Percentiles rank a stretch among this genome's conserved stretches.
Conservation (phyloP, 257 asterid genomes). For the Plantago major region DNA sequence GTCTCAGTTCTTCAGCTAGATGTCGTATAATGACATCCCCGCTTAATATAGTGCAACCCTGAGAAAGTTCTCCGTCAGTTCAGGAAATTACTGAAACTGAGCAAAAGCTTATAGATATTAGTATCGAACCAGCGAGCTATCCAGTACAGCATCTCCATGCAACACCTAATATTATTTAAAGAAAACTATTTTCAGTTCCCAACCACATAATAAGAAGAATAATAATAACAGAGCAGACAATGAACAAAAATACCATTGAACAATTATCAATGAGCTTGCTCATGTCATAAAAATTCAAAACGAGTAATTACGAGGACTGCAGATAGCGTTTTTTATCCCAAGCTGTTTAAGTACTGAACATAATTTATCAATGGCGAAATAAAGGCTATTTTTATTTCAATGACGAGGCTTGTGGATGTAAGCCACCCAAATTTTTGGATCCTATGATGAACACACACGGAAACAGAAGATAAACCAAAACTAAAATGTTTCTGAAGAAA, state of each 20-base stretch:
- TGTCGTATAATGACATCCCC: constrained; percentile 90
- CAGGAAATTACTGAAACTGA: constrained; percentile 11
- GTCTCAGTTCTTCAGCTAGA: constrained; percentile 76
- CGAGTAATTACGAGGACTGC: too few relatives aligned
- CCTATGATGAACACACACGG: too few relatives aligned
- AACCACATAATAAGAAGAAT: background rate
- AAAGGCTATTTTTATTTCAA: too few relatives aligned
- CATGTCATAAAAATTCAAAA: background rate
- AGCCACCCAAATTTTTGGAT: too few relatives aligned
- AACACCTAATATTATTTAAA: constrained; percentile 51
- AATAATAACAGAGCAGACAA: background rate
- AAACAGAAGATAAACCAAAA: too few relatives aligned
- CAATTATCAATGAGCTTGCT: background rate
- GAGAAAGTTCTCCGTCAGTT: constrained; percentile 22
- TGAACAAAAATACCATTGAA: background rate
- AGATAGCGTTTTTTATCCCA: too few relatives aligned
- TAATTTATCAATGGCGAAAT: background rate
- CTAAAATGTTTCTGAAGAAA: too few relatives aligned
- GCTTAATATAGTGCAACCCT: constrained; percentile 96
- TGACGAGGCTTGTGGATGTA: too few relatives aligned
- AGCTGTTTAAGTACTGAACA: too few relatives aligned
- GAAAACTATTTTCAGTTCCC: constrained; percentile 20
- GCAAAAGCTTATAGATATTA: constrained; percentile 19
- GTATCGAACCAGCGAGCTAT: constrained; percentile 66
- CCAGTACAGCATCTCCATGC: constrained; percentile 98